Conservation (phyloP, 176 grass and related monocot species). For the Lolium perenne region DNA sequence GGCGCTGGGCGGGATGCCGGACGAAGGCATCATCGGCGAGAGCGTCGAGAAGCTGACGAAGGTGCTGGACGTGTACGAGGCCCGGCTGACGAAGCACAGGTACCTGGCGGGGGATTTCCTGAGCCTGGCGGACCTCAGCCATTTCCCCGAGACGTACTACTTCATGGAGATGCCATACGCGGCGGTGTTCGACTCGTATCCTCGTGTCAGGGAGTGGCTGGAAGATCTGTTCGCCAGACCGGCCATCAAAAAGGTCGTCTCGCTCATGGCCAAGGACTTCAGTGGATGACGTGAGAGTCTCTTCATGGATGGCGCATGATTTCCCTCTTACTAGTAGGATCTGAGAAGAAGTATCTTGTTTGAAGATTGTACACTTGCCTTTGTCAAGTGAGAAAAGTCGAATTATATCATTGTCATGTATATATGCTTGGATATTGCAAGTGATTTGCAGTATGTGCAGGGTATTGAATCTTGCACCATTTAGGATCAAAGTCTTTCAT, state of each 20-base stretch:
- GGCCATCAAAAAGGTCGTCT: slow-evolving; percentile 16
- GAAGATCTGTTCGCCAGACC: slow-evolving; percentile 14
- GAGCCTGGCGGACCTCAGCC: slow-evolving; percentile 44
- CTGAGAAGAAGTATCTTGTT: too few relatives aligned
- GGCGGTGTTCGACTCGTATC: slow-evolving; percentile 20
- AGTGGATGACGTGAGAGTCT: not conserved
- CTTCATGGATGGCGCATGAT: too few relatives aligned
- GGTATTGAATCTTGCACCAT: too few relatives aligned
- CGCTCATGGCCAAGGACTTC: not conserved
- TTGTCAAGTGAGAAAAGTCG: too few relatives aligned
- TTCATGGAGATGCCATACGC: slow-evolving; percentile 27
- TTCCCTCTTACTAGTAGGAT: too few relatives aligned
- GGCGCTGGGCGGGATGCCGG: not conserved
- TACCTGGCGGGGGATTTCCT: slow-evolving; percentile 5
- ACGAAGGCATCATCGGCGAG: not conserved
- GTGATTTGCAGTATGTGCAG: too few relatives aligned
- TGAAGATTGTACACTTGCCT: too few relatives aligned
- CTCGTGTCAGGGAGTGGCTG: slow-evolving; percentile 48
- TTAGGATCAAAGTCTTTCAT: too few relatives aligned
- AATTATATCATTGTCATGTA: too few relatives aligned
- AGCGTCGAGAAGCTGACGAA: not conserved
- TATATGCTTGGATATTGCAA: too few relatives aligned
- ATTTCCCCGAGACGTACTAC: slow-evolving; percentile 37
- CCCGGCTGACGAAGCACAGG: slow-evolving; percentile 8
- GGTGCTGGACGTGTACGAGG: slow-evolving; percentile 26